phyloP scores from a whole-genome alignment of 2,329 filamentous ascomycete genomes.

The Aureobasidium vineae region DNA sequence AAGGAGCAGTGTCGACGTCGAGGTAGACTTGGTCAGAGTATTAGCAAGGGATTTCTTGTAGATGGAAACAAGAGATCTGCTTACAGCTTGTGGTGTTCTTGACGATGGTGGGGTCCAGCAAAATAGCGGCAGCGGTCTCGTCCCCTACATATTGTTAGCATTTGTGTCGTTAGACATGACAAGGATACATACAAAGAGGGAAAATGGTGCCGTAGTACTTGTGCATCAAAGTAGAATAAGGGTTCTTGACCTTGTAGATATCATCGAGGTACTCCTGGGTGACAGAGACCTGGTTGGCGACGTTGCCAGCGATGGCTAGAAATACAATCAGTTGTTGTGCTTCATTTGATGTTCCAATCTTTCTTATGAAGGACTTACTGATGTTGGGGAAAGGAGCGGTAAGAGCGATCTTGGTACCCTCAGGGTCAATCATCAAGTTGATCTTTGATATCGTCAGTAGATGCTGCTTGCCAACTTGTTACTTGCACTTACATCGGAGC shows the following conservation, averaged over 20 bases:
- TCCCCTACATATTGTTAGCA: constrained; percentile 37
- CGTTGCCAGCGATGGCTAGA: constrained; percentile 46
- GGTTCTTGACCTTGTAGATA: constrained; percentile 41
- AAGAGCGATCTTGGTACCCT: constrained; percentile 51
- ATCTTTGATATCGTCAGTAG: constrained; percentile 40
- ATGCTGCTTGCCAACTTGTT: constrained; percentile 30
- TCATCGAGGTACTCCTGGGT: constrained; percentile 43
- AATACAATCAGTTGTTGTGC: not conserved
- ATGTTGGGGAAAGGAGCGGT: constrained; percentile 50
- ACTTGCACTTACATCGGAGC: constrained; percentile 24
- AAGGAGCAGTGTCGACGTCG: constrained; percentile 46
- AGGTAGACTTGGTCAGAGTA: constrained; percentile 38
- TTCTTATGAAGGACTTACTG: constrained; percentile 20
- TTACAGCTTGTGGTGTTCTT: constrained; percentile 41
- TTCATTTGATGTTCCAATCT: not conserved
- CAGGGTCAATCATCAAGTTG: constrained; percentile 54
- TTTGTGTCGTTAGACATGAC: not conserved
- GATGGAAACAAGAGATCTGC: constrained; percentile 11
- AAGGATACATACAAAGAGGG: constrained; percentile 39
- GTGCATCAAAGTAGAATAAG: constrained; percentile 43
- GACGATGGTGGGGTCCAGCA: constrained; percentile 43
- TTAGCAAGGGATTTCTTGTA: not conserved
- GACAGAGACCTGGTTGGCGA: constrained; percentile 50
- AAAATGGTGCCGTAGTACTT: constrained; percentile 43
- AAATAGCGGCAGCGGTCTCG: constrained; percentile 47